phyloP scores from a whole-genome alignment of 306 rosid species.

The Cucurbita maxima region DNA sequence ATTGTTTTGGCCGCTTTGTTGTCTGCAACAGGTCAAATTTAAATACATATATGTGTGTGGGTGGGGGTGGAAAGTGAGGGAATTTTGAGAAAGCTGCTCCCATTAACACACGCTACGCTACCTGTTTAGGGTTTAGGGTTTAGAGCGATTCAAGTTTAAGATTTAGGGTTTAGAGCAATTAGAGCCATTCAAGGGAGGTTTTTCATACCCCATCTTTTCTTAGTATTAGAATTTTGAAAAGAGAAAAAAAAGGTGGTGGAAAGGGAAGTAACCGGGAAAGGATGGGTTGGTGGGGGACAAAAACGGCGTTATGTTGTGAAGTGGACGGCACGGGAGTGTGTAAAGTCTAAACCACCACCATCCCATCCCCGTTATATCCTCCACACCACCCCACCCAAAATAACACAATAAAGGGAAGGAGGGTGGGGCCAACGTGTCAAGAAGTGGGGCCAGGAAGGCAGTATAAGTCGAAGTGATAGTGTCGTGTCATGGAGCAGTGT shows the following conservation, averaged over 20 bases:
- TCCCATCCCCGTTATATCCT: neutral
- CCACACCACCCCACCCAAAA: neutral
- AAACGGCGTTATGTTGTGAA: conserved; percentile 8
- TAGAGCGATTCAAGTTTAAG: no score
- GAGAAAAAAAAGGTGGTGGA: neutral
- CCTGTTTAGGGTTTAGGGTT: no score
- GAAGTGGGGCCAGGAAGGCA: neutral
- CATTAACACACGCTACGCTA: neutral
- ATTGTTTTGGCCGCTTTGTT: conserved; percentile 22
- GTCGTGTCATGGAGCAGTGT: neutral
- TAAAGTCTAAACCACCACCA: neutral
- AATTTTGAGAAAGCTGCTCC: conserved; percentile 29
- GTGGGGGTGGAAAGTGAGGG: conserved; percentile 19
- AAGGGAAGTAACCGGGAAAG: neutral
- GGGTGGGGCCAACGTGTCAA: neutral
- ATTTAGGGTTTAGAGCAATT: no score
- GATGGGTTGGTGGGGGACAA: conserved; percentile 12
- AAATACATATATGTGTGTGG: no score
- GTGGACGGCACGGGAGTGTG: neutral
- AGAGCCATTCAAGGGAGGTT: no score
- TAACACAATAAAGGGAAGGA: neutral
- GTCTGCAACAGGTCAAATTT: neutral
- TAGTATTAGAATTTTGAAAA: no score
- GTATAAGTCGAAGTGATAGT: neutral
- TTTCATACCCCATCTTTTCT: no score